Base-by-base conservation (phyloP, 352 stramenopile species). In the Globisporangium recalcitrans region DNA sequence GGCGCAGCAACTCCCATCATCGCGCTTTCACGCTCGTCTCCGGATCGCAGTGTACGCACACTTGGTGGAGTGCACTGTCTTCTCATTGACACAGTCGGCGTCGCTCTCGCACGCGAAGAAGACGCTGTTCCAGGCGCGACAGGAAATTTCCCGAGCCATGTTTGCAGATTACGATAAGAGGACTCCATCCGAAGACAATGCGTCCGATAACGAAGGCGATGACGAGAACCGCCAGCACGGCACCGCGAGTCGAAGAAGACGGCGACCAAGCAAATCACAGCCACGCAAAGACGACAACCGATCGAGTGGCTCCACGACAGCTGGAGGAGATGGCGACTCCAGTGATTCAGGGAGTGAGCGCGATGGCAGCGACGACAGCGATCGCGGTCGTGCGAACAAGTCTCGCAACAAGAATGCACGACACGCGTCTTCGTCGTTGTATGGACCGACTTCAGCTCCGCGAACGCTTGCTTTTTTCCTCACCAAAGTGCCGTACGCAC, bases 381-480 rank as follows among this genome's bases (percentile, higher is more conserved):
- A 34, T 24, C 44, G 11, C 19, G 19, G 22, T 24, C 10, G 6
- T 5, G 16, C 9, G 24, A 31, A 22, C 47, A 46, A 38, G 29
- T 24, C 16, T 34, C n/a, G 5, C 11, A 57, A 3, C 19, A 57
- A 21, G 13, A 57, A 21, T 13, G 44, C 51, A 6, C 21, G n/a
- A 8, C n/a, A 24, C 29, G 21, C n/a, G 11, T 29, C 24, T 44
- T 26, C 60, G 4, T 51, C 47, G 31, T 11, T 49, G 19, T 65
- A 64, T 19, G 67, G 64, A 3, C 68, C 60, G 0, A 48, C 51
- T 1, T 27, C 65, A 14, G 29, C 49, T 21, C 70, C 77, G 1
- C 71, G 65, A 6, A 66, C 77, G 22, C 62, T 87, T 8, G 67
- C 67, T 8, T 84, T 81, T 55, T 87, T 87, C 46, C 52, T 87